Evolutionary conservation across 108 stramenopile genomes (phyloP).

Genomic region (Skeletonema grethae): DNA sequence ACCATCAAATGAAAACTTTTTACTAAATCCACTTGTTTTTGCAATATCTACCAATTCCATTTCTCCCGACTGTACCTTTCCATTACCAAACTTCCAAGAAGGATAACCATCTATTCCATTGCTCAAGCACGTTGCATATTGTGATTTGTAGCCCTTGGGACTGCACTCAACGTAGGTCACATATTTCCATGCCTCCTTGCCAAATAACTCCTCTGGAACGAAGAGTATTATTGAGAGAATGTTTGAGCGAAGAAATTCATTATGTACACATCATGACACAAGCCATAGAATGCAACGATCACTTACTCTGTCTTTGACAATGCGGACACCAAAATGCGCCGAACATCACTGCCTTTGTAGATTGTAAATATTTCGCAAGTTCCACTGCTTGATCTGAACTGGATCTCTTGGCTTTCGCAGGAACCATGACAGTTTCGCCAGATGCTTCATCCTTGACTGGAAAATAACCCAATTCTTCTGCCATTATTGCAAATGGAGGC

Average conservation of each 20-base stretch:
- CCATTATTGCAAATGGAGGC: constrained; percentile 84
- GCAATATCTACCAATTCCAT: constrained; percentile 49
- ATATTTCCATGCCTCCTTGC: constrained; percentile 69
- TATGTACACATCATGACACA: too few species aligned
- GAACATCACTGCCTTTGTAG: constrained; percentile 66
- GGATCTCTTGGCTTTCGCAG: constrained; percentile 60
- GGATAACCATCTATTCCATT: constrained; percentile 76
- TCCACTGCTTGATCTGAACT: constrained; percentile 73
- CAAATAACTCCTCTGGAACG: constrained; percentile 69
- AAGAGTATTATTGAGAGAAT: too few species aligned
- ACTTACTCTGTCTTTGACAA: constrained; percentile 61
- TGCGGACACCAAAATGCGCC: constrained; percentile 91
- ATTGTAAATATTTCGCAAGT: constrained; percentile 58
- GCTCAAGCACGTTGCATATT: constrained; percentile 42
- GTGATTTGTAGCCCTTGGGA: constrained; percentile 63
- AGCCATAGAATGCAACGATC: too few species aligned
- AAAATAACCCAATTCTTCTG: constrained; percentile 89
- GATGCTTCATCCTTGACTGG: constrained; percentile 65
- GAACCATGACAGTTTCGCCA: constrained; percentile 64
- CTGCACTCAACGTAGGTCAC: constrained; percentile 77
- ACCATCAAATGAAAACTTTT: constrained; percentile 22
- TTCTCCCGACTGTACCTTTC: constrained; percentile 36
- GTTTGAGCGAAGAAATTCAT: too few species aligned
- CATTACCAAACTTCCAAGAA: constrained; percentile 62
- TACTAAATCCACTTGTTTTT: constrained; percentile 35